Evolutionary conservation across 495 filamentous ascomycete genomes (phyloP).

Genomic region (Chaetomium cochliodes): DNA sequence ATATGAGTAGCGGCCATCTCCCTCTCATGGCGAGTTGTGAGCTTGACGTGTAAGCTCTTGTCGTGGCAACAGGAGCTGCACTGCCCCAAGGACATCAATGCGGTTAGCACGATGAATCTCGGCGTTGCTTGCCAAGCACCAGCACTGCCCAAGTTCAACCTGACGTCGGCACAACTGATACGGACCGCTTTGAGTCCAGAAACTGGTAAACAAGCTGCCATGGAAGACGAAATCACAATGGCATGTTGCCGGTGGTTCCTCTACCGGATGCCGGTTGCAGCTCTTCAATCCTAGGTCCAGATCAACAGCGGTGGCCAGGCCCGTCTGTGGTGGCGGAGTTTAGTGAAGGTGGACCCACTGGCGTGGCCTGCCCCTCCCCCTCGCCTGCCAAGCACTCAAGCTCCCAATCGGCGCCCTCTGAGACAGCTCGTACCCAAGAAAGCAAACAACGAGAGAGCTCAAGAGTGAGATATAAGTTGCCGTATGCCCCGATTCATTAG

Average conservation of each 20-base stretch:
- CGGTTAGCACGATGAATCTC: too few species aligned
- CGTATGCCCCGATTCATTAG: constrained; percentile 3
- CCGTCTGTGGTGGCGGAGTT: constrained; percentile 4
- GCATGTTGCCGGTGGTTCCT: too few species aligned
- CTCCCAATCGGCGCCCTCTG: constrained; percentile 12
- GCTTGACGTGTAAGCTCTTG: too few species aligned
- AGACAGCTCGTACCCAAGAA: neutral
- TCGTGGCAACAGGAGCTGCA: too few species aligned
- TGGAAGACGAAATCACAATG: too few species aligned
- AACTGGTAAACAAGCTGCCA: too few species aligned
- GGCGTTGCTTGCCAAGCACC: neutral
- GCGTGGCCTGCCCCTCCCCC: constrained; percentile 6
- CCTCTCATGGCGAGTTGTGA: too few species aligned
- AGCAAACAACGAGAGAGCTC: neutral
- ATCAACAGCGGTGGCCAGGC: too few species aligned
- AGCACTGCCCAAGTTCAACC: neutral
- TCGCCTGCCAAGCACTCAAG: constrained; percentile 2
- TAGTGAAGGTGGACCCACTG: neutral
- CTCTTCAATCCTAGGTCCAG: too few species aligned
- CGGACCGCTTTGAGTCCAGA: neutral
- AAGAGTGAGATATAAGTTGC: neutral
- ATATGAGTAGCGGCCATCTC: too few species aligned
- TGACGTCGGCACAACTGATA: neutral
- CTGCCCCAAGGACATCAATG: too few species aligned
- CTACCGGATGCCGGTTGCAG: too few species aligned